A percentile compares a stretch with the other conserved stretches of the same genome.
Evolutionary conservation across 768 basidiomycete genomes (phyloP).

Genomic region (Russula sp.): DNA sequence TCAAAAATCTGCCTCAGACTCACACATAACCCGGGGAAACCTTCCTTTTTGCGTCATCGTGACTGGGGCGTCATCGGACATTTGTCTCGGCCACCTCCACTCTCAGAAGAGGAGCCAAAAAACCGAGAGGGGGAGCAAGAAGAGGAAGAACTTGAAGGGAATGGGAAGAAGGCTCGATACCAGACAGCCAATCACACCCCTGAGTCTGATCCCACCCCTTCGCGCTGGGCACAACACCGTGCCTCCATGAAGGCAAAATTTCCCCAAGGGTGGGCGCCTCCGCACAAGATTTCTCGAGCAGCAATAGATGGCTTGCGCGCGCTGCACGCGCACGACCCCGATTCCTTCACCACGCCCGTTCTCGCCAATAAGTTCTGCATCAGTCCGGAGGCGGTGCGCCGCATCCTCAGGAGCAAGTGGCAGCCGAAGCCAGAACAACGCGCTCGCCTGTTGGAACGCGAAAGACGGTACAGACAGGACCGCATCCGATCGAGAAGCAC

Average conservation of each 20-base stretch:
- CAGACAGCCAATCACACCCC: conserved; percentile 18
- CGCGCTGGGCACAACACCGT: conserved; percentile 27
- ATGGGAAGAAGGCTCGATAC: conserved; percentile 9
- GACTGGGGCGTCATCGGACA: conserved; percentile 19
- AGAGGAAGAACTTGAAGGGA: not conserved
- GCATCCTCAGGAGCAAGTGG: conserved; percentile 43
- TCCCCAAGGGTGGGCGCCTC: conserved; percentile 43
- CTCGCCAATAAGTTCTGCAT: conserved; percentile 43
- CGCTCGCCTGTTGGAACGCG: conserved; percentile 26
- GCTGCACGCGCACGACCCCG: conserved; percentile 38
- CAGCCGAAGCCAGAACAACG: conserved; percentile 31
- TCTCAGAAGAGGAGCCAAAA: not conserved
- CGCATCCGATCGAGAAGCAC: conserved; percentile 17
- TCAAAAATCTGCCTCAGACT: not conserved
- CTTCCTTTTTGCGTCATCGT: not conserved
- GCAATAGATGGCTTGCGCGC: conserved; percentile 45
- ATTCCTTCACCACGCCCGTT: conserved; percentile 33
- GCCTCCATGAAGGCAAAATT: conserved; percentile 29
- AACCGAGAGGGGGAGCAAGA: not conserved
- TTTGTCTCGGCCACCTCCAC: conserved; percentile 10
- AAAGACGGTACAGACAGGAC: conserved; percentile 23
- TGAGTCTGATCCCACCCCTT: conserved; percentile 23
- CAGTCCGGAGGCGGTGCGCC: conserved; percentile 43
- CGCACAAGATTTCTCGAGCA: conserved; percentile 43
- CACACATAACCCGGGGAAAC: not conserved